Evolutionary conservation across 2,329 filamentous ascomycete species (phyloP).

Genomic region (Orbilia blumenaviensis): DNA sequence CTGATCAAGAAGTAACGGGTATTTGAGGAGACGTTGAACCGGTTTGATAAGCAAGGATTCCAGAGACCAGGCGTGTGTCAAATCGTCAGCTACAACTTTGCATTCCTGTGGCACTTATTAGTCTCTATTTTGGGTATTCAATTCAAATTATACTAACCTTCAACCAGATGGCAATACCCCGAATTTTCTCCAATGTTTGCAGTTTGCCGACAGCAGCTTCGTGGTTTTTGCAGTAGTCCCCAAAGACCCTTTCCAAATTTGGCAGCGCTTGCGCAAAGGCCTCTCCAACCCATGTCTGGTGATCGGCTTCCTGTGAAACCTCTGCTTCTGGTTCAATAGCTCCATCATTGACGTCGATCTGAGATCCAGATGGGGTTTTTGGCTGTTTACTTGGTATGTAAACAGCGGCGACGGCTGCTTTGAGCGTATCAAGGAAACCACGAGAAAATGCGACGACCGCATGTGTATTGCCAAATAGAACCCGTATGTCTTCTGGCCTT

Average conservation of each 20-base stretch:
- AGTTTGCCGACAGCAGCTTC: conserved; percentile 72
- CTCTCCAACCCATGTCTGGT: conserved; percentile 68
- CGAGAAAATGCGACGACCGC: conserved; percentile 89
- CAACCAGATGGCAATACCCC: conserved; percentile 80
- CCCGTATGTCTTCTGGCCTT: conserved; percentile 82
- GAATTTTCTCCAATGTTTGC: conserved; percentile 66
- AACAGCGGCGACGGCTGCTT: conserved; percentile 79
- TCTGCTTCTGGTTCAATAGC: conserved; percentile 49
- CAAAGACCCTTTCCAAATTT: conserved; percentile 72
- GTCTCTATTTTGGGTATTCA: not conserved
- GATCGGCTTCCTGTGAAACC: conserved; percentile 68
- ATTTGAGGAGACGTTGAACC: conserved; percentile 92
- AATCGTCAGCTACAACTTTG: conserved; percentile 87
- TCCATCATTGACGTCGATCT: conserved; percentile 60
- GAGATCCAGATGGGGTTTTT: conserved; percentile 45
- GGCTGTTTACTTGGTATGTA: conserved; percentile 67
- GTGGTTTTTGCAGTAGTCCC: conserved; percentile 72
- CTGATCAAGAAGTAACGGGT: conserved; percentile 83
- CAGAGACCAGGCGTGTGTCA: conserved; percentile 93
- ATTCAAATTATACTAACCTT: conserved; percentile 61
- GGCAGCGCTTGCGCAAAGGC: conserved; percentile 68
- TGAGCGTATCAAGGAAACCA: conserved; percentile 79
- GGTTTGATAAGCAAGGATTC: conserved; percentile 98
- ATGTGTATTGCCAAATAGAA: conserved; percentile 91
- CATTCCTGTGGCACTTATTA: conserved; percentile 69